These are phyloP conservation scores for Trichoderma endophyticum DNA, from an alignment of 2,329 filamentous ascomycete genomes.

Conservation along the genomic window DNA sequence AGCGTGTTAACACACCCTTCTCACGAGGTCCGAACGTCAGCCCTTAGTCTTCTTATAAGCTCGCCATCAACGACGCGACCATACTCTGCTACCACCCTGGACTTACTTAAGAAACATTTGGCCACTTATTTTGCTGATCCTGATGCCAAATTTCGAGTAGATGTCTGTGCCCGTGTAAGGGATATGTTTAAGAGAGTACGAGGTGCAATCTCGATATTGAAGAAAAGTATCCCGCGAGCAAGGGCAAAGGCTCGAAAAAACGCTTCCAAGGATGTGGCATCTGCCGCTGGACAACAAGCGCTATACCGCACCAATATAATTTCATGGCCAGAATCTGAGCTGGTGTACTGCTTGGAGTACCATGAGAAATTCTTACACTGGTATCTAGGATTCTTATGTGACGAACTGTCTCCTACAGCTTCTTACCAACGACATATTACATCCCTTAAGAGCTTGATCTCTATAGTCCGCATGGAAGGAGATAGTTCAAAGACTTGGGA, in stretches of 20 bases:
- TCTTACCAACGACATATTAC: slow-evolving; percentile 90
- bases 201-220: slow-evolving; percentile 59
- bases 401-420: slow-evolving; percentile 73
- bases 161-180: slow-evolving; percentile 70
- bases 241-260: slow-evolving; percentile 37
- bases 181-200: slow-evolving; percentile 74
- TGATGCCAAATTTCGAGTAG: slow-evolving; percentile 81
- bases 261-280: slow-evolving; percentile 22
- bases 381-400: slow-evolving; percentile 69
- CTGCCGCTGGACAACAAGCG: slow-evolving; percentile 28
- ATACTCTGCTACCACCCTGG: slow-evolving; percentile 60
- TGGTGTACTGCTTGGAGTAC: slow-evolving; percentile 41
- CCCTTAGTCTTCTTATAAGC: slow-evolving; percentile 74
- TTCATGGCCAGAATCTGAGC: slow-evolving; percentile 36
- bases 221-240: slow-evolving; percentile 40
- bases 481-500: slow-evolving; percentile 46
- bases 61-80: slow-evolving; percentile 73
- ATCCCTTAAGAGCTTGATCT: slow-evolving; percentile 66
- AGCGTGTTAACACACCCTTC: slow-evolving; percentile 54
- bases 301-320: slow-evolving; percentile 41
- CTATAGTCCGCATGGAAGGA: slow-evolving; percentile 67
- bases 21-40: slow-evolving; percentile 69
- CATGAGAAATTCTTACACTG: slow-evolving; percentile 67
- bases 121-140: slow-evolving; percentile 75
- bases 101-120: slow-evolving; percentile 62